Percentiles rank a stretch among this genome's conserved stretches.
phyloP scores from a whole-genome alignment of 805 yeast species.

The Wickerhamiella vanderwaltii region DNA sequence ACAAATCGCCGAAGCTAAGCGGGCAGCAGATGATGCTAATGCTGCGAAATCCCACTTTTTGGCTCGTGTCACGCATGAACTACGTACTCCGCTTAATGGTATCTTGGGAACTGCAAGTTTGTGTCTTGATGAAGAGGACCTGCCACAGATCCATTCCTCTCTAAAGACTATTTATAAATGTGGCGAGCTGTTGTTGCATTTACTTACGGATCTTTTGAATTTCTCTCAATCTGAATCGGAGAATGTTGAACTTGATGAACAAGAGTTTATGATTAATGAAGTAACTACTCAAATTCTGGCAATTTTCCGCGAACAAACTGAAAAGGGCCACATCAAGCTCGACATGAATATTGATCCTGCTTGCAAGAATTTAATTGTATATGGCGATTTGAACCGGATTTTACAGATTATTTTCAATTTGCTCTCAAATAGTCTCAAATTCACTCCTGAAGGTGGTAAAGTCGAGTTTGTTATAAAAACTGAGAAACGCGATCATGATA shows the following conservation, averaged over 20 bases:
- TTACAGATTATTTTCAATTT: conserved; percentile 87
- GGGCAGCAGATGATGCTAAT: conserved; percentile 71
- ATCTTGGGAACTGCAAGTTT: conserved; percentile 91
- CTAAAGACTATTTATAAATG: conserved; percentile 75
- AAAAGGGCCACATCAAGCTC: conserved; percentile 50
- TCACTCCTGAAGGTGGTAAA: conserved; percentile 80
- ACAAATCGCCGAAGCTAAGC: conserved; percentile 72
- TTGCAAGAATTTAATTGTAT: conserved; percentile 39
- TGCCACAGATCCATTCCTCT: conserved; percentile 52
- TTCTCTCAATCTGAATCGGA: conserved; percentile 87
- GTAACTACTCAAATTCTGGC: conserved; percentile 75
- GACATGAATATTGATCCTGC: conserved; percentile 38
- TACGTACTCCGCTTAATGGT: conserved; percentile 92
- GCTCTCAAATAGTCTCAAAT: conserved; percentile 81
- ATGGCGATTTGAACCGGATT: conserved; percentile 83
- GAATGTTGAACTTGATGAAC: conserved; percentile 68
- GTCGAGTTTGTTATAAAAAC: conserved; percentile 40
- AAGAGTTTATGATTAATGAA: conserved; percentile 67
- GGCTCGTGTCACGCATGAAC: conserved; percentile 86
- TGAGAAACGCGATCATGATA: conserved; percentile 21
- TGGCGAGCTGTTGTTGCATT: conserved; percentile 80
- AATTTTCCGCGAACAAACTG: conserved; percentile 56
- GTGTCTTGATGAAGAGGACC: conserved; percentile 67
- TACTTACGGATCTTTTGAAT: conserved; percentile 79
- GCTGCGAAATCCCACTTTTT: conserved; percentile 92